Evolutionary conservation across 2,329 filamentous ascomycete genomes (phyloP).

Genomic region (Cyphellophora attinorum): DNA sequence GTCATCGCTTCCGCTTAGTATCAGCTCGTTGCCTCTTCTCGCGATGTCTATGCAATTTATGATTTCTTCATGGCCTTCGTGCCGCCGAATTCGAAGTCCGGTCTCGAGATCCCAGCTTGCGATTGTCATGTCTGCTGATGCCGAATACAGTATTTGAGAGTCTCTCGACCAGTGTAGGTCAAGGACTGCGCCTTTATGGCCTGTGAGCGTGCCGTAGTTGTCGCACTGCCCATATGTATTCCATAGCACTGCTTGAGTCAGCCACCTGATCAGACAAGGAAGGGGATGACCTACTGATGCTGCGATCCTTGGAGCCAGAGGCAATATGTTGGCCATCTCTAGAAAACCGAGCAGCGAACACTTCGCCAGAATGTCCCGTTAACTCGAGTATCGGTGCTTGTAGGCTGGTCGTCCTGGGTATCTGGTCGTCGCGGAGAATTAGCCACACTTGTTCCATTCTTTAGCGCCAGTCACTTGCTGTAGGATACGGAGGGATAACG

Average conservation of each 20-base stretch:
- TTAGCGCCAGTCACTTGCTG: conserved; percentile 9
- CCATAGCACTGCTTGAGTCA: conserved; percentile 64
- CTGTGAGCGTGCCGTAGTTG: conserved; percentile 81
- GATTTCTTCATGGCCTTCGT: conserved; percentile 90
- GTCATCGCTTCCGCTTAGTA: conserved; percentile 89
- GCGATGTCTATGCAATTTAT: conserved; percentile 86
- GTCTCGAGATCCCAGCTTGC: conserved; percentile 93
- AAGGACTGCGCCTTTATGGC: conserved; percentile 82
- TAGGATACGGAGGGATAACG: conserved; percentile 22
- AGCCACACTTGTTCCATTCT: conserved; percentile 16
- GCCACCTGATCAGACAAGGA: background rate
- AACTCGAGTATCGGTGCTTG: conserved; percentile 93
- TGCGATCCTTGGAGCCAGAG: conserved; percentile 90
- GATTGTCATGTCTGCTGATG: conserved; percentile 85
- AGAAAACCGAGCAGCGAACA: conserved; percentile 86
- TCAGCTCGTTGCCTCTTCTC: conserved; percentile 77
- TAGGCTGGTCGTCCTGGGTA: conserved; percentile 68
- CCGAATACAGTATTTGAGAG: conserved; percentile 80
- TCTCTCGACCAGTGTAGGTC: conserved; percentile 97
- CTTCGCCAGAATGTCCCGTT: conserved; percentile 65
- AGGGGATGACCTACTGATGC: conserved; percentile 69
- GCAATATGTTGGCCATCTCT: conserved; percentile 80
- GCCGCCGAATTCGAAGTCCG: conserved; percentile 81
- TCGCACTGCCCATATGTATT: conserved; percentile 84
- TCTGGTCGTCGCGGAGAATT: conserved; percentile 39